A percentile compares a stretch with the other conserved stretches of the same genome.
These are phyloP conservation scores for Leccinum rimulosum DNA, from an alignment of 768 basidiomycete genomes.

Conservation along the genomic window DNA sequence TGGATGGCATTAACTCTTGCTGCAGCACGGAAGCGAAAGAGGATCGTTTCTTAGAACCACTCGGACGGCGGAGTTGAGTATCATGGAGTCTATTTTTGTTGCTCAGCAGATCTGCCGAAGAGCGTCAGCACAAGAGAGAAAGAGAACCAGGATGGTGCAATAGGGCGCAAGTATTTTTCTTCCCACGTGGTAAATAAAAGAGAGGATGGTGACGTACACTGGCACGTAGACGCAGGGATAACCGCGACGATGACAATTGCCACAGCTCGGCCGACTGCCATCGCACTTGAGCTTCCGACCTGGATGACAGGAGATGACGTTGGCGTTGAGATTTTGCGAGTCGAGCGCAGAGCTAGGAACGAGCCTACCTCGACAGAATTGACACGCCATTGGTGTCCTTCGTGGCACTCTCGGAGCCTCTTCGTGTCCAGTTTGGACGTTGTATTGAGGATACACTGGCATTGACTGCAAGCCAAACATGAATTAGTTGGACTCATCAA, in stretches of 20 bases:
- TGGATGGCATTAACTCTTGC: constrained; percentile 16
- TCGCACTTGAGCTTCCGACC: constrained; percentile 76
- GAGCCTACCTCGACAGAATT: constrained; percentile 62
- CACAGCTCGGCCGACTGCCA: constrained; percentile 59
- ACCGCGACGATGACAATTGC: constrained; percentile 60
- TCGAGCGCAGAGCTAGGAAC: neutral
- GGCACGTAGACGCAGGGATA: constrained; percentile 60
- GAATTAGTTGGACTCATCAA: neutral
- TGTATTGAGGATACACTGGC: constrained; percentile 11
- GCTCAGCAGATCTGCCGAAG: constrained; percentile 24
- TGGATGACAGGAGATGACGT: constrained; percentile 20
- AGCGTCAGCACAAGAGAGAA: constrained; percentile 9
- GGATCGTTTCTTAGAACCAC: constrained; percentile 13
- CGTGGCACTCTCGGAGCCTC: constrained; percentile 34
- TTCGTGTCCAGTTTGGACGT: constrained; percentile 15
- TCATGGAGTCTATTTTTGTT: constrained; percentile 29
- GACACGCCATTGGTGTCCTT: constrained; percentile 69
- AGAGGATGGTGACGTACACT: constrained; percentile 49
- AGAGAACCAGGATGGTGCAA: neutral
- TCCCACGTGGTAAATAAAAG: constrained; percentile 1
- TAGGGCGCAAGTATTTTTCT: neutral
- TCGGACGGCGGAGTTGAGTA: neutral
- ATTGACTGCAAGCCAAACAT: constrained; percentile 9
- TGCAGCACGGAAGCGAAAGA: constrained; percentile 20
- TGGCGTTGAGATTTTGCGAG: neutral